Base-by-base conservation (phyloP, 139 green algal species). In the Chlorella sp. region DNA sequence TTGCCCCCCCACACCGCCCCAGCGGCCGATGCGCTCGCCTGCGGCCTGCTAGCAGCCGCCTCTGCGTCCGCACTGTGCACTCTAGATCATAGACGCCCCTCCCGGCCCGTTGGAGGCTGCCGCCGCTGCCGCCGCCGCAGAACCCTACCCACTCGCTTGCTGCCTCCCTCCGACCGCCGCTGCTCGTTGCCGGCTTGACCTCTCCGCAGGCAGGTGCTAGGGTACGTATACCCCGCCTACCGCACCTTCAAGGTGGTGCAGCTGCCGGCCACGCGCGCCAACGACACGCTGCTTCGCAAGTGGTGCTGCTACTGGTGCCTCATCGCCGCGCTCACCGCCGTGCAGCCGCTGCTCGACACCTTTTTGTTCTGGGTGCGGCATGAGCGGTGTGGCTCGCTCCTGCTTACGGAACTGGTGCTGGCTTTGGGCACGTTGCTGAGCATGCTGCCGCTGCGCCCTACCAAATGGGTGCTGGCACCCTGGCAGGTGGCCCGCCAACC, bases 231-330 rank as follows among this genome's bases (percentile, higher is more conserved):
- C 72, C 91, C 91, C 25, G 91, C 87, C 6, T 94, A 94, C 69
- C 56, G 82, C 6, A 89, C 80, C n/a, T 93, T 83, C 82, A 94
- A 94, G 74, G 84, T 88, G 34, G 44, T 94, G 28, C 65, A 91
- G 47, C 62, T 82, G 34, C 76, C 76, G 9, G 76, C 76, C 34
- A 82, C 76, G 25, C 76, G 76, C 16, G 71, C 51, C 64, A 84
- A 94, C 11, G 51, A 63, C 56, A 85, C 86, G 17, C 64, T 74
- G 26, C 47, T 91, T 5, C 74, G 81, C 34, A 67, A 91, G 1
- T 94, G 91, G 91, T 89, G 82, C 71, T 89, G 81, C 25, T 94
- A 94, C 68, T 94, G 91, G 91, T 93, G 68, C 25, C 32, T 80
- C 5, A 86, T 85, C 6, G 57, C 76, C 2, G 55, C 60, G 41